Percentiles rank a stretch among this genome's conserved stretches.
phyloP scores from a whole-genome alignment of 331 rosid species.

The Quercus lobata region DNA sequence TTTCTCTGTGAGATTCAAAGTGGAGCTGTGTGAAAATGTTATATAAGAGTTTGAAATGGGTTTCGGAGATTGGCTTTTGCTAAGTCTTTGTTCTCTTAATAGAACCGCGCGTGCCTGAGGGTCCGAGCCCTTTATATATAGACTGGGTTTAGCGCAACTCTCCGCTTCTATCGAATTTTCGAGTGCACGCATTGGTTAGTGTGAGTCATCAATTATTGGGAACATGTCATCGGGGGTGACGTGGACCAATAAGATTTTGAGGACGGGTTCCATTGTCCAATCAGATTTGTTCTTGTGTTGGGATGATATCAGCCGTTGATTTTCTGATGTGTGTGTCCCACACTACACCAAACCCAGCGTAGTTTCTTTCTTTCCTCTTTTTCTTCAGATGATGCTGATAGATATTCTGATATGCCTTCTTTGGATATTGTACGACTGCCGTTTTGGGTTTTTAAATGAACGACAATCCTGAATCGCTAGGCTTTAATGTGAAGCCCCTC shows the following conservation, averaged over 20 bases:
- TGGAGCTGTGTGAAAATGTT: too few relatives aligned
- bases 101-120: constrained; percentile 11
- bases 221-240: constrained; percentile 59
- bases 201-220: constrained; percentile 13
- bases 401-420: too few relatives aligned
- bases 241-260: constrained; percentile 57
- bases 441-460: background rate
- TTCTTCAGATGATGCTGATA: too few relatives aligned
- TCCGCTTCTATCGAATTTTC: constrained; percentile 9
- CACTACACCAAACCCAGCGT: too few relatives aligned
- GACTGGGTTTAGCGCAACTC: constrained; percentile 12
- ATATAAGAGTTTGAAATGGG: background rate
- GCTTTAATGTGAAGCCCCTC: too few relatives aligned
- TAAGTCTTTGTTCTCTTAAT: background rate
- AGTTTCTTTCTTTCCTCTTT: too few relatives aligned
- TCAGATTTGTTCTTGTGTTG: constrained; percentile 37
- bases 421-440: background rate
- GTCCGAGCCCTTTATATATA: constrained; percentile 27
- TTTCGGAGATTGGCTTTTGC: background rate
- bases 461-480: background rate
- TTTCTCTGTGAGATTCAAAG: background rate
- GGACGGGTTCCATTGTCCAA: constrained; percentile 32
- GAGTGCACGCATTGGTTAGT: too few relatives aligned
- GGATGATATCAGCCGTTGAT: constrained; percentile 41
- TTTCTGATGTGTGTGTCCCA: background rate